Evolutionary conservation across 2,329 filamentous ascomycete species (phyloP).

Genomic region (Calonectria crousiana): DNA sequence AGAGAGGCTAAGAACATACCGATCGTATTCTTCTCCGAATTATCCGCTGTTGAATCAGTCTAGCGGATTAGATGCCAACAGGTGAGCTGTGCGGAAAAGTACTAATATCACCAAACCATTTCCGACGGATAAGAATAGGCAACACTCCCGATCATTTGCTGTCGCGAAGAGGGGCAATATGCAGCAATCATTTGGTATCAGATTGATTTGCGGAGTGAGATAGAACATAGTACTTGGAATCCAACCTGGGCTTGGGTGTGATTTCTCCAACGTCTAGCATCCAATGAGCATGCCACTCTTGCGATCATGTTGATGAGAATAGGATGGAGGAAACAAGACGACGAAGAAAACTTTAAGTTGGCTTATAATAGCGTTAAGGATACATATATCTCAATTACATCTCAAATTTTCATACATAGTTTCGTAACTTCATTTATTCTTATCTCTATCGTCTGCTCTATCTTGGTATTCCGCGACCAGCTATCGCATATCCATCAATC

Average conservation of each 20-base stretch:
- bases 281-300: background rate
- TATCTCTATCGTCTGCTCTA: background rate
- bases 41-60: background rate
- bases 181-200: background rate
- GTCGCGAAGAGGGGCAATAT: background rate
- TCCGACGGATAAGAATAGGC: background rate
- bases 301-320: no score
- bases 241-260: background rate
- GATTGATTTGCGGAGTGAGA: background rate
- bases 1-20: background rate
- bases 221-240: no score
- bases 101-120: background rate
- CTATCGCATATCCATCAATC: background rate
- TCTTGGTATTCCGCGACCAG: background rate
- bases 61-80: background rate
- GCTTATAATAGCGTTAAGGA: background rate
- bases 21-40: background rate
- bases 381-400: background rate
- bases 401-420: background rate
- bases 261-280: background rate
- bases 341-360: background rate
- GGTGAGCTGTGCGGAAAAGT: background rate
- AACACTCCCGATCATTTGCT: no score
- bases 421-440: background rate
- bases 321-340: background rate